Evolutionary conservation across 495 filamentous ascomycete genomes (phyloP).

Genomic region (Trichoderma gamsii): DNA sequence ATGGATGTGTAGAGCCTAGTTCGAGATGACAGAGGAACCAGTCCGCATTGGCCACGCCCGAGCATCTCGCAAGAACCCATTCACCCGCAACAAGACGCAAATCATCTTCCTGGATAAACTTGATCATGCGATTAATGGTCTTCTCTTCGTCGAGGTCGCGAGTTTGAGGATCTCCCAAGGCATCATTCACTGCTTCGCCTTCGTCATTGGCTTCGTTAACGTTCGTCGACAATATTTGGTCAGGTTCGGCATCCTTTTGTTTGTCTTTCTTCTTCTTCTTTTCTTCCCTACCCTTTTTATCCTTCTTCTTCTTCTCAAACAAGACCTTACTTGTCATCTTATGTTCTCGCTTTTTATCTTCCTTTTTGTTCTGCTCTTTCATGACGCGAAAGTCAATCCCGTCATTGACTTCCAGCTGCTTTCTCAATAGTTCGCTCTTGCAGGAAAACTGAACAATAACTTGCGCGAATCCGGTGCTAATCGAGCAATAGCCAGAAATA

Average conservation of each 20-base stretch:
- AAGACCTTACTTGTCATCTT: conserved; percentile 15
- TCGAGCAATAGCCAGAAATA: conserved; percentile 32
- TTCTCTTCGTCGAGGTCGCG: conserved; percentile 28
- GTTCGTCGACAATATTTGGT: not conserved
- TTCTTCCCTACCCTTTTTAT: not conserved
- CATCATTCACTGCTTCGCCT: not conserved
- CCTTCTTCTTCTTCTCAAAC: not conserved
- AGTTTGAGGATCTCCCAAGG: not conserved
- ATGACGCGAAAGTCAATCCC: conserved; percentile 27
- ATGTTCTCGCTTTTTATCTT: conserved; percentile 12
- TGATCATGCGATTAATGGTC: conserved; percentile 34
- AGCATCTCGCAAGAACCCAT: conserved; percentile 45
- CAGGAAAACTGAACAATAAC: conserved; percentile 34
- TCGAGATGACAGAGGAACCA: conserved; percentile 46
- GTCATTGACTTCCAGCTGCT: conserved; percentile 34
- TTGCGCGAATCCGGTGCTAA: conserved; percentile 32
- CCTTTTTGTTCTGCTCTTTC: conserved; percentile 18
- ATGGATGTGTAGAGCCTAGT: conserved; percentile 30
- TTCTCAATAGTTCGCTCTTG: conserved; percentile 28
- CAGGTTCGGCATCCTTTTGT: not conserved
- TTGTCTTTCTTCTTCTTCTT: not conserved
- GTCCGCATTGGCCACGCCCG: conserved; percentile 33
- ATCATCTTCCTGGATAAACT: conserved; percentile 36
- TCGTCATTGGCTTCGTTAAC: not conserved
- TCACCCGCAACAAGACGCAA: conserved; percentile 37